Conservation (phyloP, 768 basidiomycete species). For the Strobilomyces echinocephalus region DNA sequence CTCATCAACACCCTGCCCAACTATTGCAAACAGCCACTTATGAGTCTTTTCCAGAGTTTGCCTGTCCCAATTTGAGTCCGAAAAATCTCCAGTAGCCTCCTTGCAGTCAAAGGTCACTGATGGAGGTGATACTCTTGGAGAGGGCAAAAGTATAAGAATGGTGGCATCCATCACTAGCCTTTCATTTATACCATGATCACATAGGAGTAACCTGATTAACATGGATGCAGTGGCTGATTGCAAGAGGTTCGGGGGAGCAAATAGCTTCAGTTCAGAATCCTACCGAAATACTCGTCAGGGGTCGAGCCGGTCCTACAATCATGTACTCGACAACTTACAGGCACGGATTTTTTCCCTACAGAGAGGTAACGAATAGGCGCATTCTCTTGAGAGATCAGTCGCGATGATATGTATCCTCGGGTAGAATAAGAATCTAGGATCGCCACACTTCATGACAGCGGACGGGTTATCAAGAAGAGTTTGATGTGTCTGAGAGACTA, state of each 20-base stretch:
- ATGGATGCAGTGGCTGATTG: constrained; percentile 53
- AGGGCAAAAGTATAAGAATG: constrained; percentile 44
- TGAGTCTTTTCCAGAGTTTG: constrained; percentile 34
- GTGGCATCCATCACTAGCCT: background rate
- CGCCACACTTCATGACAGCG: constrained; percentile 34
- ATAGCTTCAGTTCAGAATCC: constrained; percentile 35
- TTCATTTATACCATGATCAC: background rate
- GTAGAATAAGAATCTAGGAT: constrained; percentile 52
- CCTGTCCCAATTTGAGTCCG: constrained; percentile 35
- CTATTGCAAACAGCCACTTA: constrained; percentile 31
- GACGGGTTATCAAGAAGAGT: background rate
- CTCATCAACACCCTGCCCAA: constrained; percentile 23
- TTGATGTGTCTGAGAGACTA: background rate
- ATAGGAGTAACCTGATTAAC: constrained; percentile 27
- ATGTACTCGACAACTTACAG: constrained; percentile 1
- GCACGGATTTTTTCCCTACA: constrained; percentile 13
- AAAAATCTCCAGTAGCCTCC: constrained; percentile 18
- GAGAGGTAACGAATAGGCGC: constrained; percentile 54
- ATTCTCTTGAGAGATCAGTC: constrained; percentile 33
- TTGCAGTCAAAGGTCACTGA: constrained; percentile 35
- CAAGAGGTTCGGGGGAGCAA: constrained; percentile 54
- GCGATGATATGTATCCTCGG: constrained; percentile 42
- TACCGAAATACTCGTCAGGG: constrained; percentile 15
- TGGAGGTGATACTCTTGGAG: constrained; percentile 38
- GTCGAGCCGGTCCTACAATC: background rate